Percentiles rank a stretch among this genome's conserved stretches.
phyloP scores from a whole-genome alignment of 108 stramenopile genomes.

The Skeletonema grethae region DNA sequence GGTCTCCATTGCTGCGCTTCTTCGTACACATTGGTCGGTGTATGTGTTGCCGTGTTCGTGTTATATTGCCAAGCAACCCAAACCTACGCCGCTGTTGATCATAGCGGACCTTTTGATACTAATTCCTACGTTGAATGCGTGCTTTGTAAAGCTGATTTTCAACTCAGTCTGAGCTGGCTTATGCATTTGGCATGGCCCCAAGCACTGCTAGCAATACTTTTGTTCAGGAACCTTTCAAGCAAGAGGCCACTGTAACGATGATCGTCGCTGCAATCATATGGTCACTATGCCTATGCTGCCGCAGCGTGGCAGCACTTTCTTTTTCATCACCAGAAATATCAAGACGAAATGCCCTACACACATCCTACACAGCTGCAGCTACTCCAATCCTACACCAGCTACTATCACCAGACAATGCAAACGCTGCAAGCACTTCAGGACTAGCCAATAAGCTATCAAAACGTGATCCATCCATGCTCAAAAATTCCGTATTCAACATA shows the following conservation, averaged over 20 bases:
- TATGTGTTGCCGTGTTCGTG: too few relatives aligned
- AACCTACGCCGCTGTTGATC: too few relatives aligned
- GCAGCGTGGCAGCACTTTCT: background rate
- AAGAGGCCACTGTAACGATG: background rate
- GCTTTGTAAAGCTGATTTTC: too few relatives aligned
- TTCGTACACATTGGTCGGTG: too few relatives aligned
- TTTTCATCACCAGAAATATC: background rate
- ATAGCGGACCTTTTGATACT: too few relatives aligned
- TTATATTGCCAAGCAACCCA: too few relatives aligned
- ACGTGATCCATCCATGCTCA: conserved; percentile 62
- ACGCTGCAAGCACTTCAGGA: conserved; percentile 6
- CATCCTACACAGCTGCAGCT: background rate
- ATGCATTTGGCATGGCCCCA: too few relatives aligned
- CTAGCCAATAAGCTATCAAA: conserved; percentile 58
- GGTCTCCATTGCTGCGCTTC: too few relatives aligned
- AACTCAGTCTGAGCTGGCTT: too few relatives aligned
- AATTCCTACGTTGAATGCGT: too few relatives aligned
- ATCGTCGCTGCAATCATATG: background rate
- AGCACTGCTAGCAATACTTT: too few relatives aligned
- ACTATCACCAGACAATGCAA: background rate
- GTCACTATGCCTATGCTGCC: background rate
- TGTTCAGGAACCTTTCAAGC: too few relatives aligned
- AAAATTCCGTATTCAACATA: conserved; percentile 77
- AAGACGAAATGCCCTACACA: background rate
- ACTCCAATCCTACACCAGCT: background rate